These are phyloP conservation scores for Cercis canadensis DNA, from an alignment of 306 rosid genomes.

Conservation along the genomic window DNA sequence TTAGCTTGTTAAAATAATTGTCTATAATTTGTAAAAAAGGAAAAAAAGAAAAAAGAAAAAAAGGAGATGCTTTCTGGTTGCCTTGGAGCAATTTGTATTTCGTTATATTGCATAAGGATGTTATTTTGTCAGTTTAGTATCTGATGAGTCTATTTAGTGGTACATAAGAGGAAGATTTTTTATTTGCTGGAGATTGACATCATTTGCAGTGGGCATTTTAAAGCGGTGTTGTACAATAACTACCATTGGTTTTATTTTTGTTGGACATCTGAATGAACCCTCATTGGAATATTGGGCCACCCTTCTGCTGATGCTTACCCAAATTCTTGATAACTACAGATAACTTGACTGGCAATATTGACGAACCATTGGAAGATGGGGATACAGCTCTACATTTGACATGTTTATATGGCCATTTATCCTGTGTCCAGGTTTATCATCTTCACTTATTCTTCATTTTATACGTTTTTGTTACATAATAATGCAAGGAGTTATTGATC, in stretches of 20 bases:
- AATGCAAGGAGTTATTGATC: constrained; percentile 30
- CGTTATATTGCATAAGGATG: not conserved
- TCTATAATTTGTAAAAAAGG: not conserved
- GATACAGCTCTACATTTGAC: constrained; percentile 87
- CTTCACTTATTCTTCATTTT: not conserved
- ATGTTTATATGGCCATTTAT: constrained; percentile 82
- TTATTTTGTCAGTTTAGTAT: not conserved
- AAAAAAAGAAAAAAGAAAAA: not conserved
- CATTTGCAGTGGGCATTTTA: not conserved
- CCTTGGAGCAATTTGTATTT: not conserved
- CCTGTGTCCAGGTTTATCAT: constrained; percentile 69
- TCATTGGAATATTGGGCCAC: constrained; percentile 3
- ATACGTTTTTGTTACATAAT: not conserved
- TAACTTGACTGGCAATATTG: constrained; percentile 75
- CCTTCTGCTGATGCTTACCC: constrained; percentile 31
- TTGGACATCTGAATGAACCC: not conserved
- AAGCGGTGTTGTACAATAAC: not conserved
- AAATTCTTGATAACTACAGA: constrained; percentile 48
- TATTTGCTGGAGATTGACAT: constrained; percentile 10
- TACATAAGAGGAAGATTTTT: not conserved
- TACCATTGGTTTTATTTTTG: not conserved
- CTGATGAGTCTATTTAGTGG: not conserved
- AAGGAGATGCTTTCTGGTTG: not conserved
- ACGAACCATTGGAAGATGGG: constrained; percentile 95
- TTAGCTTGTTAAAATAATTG: not conserved